These are phyloP conservation scores for Teratosphaeria viscida DNA, from an alignment of 2,329 filamentous ascomycete species.

Conservation along the genomic window DNA sequence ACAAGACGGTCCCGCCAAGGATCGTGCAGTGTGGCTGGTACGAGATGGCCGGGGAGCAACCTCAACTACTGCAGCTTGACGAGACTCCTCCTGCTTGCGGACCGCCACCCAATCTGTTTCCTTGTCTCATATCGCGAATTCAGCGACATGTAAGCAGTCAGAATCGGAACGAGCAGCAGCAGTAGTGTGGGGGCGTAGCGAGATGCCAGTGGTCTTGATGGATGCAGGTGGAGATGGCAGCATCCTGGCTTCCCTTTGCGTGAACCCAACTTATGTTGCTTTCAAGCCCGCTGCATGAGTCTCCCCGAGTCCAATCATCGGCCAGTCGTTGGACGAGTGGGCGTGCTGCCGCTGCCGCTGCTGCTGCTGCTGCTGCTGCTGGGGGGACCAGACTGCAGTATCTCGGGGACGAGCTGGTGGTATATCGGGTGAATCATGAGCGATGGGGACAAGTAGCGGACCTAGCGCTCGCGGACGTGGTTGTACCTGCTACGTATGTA, in stretches of 20 bases:
- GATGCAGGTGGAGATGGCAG: not conserved
- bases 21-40: not conserved
- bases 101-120: not conserved
- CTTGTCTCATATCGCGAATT: not conserved
- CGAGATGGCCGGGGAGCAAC: not conserved
- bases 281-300: not conserved
- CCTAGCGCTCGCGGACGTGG: no score
- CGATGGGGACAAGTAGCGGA: no score
- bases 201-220: not conserved
- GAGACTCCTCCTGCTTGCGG: not conserved
- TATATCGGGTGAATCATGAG: not conserved
- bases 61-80: not conserved
- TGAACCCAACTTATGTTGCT: not conserved
- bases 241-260: not conserved
- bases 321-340: not conserved
- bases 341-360: not conserved
- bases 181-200: not conserved
- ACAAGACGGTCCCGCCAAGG: not conserved
- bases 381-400: not conserved
- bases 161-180: not conserved
- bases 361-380: not conserved
- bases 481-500: no score
- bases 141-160: not conserved
- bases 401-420: not conserved
- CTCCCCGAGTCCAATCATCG: not conserved